Percentiles rank a stretch among this genome's conserved stretches.
Conservation (phyloP, 1,284 basidiomycete genomes). For the Garcileccinum viscosum region DNA sequence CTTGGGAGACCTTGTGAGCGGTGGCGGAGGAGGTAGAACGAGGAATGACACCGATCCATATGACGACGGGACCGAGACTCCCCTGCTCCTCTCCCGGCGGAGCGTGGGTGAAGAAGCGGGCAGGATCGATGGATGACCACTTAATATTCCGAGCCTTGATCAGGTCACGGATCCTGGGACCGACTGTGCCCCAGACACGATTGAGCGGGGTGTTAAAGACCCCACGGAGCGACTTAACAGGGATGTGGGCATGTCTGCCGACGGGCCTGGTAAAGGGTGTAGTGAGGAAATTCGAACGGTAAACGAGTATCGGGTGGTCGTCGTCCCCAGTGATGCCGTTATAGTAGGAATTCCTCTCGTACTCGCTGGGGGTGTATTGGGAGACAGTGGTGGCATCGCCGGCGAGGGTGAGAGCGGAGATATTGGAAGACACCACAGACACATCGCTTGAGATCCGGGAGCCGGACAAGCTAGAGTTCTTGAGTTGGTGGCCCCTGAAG, state of each 20-base stretch:
- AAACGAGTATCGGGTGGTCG: background rate
- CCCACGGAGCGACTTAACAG: background rate
- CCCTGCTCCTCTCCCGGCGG: background rate
- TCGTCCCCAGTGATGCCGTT: background rate
- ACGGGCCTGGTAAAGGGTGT: background rate
- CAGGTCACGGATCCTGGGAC: background rate
- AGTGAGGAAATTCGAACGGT: background rate
- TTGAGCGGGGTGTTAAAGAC: background rate
- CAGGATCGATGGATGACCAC: background rate
- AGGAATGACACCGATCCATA: background rate
- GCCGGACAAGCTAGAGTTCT: no score
- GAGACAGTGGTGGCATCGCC: no score
- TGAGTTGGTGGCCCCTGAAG: no score
- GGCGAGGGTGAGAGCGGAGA: no score
- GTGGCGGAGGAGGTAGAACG: background rate
- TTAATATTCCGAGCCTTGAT: background rate
- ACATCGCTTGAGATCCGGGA: no score
- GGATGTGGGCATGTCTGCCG: background rate
- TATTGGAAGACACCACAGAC: no score
- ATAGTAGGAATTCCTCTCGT: background rate
- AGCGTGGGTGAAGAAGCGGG: background rate
- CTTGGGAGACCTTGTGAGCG: background rate
- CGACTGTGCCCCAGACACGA: background rate
- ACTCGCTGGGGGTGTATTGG: background rate
- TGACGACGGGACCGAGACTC: background rate